A percentile compares a stretch with the other conserved stretches of the same genome.
These are phyloP conservation scores for Alternaria metachromatica DNA, from an alignment of 2,329 filamentous ascomycete species.

Conservation along the genomic window DNA sequence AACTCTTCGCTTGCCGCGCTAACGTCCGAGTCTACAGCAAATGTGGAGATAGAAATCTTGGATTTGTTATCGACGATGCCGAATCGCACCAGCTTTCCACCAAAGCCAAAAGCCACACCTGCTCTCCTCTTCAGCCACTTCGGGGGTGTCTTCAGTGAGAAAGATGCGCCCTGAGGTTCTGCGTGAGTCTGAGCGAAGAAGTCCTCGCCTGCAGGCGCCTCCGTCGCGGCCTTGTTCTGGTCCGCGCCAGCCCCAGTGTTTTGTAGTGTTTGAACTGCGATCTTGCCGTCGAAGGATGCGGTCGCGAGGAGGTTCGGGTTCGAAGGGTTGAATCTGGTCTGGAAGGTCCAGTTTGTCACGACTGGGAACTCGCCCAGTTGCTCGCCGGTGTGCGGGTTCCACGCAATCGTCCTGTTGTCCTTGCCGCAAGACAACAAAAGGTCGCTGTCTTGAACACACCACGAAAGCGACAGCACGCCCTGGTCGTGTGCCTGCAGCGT, in stretches of 20 bases:
- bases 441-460: constrained; percentile 90
- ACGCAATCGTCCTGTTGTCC: constrained; percentile 92
- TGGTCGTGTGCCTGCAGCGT: constrained; percentile 91
- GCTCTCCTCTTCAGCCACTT: constrained; percentile 88
- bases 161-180: constrained; percentile 87
- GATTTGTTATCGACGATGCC: constrained; percentile 73
- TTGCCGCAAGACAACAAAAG: constrained; percentile 93
- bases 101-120: constrained; percentile 92
- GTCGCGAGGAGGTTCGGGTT: constrained; percentile 93
- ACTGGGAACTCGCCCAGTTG: constrained; percentile 91
- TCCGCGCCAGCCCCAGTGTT: constrained; percentile 84
- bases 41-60: constrained; percentile 83
- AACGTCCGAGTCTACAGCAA: constrained; percentile 84
- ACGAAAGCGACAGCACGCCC: constrained; percentile 90
- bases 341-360: constrained; percentile 99
- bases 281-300: constrained; percentile 96
- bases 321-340: constrained; percentile 90
- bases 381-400: constrained; percentile 93
- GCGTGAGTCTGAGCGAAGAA: constrained; percentile 95
- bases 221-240: constrained; percentile 62
- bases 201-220: constrained; percentile 84
- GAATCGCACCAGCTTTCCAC: constrained; percentile 86
- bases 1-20: constrained; percentile 86
- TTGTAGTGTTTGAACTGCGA: constrained; percentile 90
- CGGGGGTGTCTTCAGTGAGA: constrained; percentile 83